Percentiles rank a stretch among this genome's conserved stretches.
phyloP scores from a whole-genome alignment of 345 rosid genomes.

The Brassica rapa region DNA sequence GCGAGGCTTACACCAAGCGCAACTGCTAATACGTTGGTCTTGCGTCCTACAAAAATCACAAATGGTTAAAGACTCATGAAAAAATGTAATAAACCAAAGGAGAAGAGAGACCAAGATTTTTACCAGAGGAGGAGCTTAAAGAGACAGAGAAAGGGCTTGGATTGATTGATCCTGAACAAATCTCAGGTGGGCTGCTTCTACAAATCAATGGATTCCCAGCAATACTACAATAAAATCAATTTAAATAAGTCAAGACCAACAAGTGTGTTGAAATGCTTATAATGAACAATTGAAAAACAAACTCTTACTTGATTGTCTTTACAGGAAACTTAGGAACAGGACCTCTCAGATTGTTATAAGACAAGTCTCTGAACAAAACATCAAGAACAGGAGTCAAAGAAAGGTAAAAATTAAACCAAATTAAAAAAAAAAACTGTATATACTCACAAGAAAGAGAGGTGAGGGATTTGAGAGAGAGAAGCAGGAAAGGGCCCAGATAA shows the following conservation, averaged over 20 bases:
- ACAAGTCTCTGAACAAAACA: slow-evolving; percentile 72
- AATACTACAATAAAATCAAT: slow-evolving; percentile 50
- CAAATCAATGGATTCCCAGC: slow-evolving; percentile 85
- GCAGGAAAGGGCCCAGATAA: slow-evolving; percentile 80
- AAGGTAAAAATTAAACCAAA: neutral
- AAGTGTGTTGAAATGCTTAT: neutral
- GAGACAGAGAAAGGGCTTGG: slow-evolving; percentile 55
- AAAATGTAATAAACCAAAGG: neutral
- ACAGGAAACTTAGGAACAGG: slow-evolving; percentile 75
- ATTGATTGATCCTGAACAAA: slow-evolving; percentile 65
- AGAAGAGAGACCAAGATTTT: neutral
- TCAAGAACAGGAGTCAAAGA: slow-evolving; percentile 21
- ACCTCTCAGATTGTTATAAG: slow-evolving; percentile 92
- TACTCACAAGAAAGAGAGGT: slow-evolving; percentile 87
- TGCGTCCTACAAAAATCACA: slow-evolving; percentile 46
- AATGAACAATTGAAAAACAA: neutral
- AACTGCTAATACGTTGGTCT: slow-evolving; percentile 63
- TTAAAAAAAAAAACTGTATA: neutral
- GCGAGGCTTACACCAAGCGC: slow-evolving; percentile 73
- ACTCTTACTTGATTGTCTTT: slow-evolving; percentile 75
- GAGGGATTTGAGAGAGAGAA: slow-evolving; percentile 67
- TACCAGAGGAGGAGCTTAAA: slow-evolving; percentile 60
- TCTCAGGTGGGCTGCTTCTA: slow-evolving; percentile 52
- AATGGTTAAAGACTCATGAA: slow-evolving; percentile 22
- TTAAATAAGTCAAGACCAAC: neutral